phyloP scores from a whole-genome alignment of 192 early-diverging fungal genomes.

The Backusella parvicylindrica region DNA sequence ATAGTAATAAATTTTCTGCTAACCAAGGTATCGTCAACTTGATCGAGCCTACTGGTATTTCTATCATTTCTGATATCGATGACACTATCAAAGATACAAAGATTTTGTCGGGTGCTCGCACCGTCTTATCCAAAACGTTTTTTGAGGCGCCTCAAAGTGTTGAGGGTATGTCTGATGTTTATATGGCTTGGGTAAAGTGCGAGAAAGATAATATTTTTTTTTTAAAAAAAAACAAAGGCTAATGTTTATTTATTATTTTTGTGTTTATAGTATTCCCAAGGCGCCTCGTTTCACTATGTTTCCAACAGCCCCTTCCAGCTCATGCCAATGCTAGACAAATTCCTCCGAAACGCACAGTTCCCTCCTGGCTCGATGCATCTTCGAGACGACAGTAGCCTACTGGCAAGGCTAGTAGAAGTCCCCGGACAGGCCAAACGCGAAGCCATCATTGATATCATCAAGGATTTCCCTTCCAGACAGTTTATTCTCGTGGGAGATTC shows the following conservation, averaged over 20 bases:
- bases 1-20: not conserved
- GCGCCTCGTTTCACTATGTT: conserved; percentile 81
- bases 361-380: conserved; percentile 74
- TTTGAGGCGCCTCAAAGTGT: conserved; percentile 48
- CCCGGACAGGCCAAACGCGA: conserved; percentile 48
- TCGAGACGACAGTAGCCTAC: conserved; percentile 60
- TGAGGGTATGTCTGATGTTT: conserved; percentile 45
- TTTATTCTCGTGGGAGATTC: conserved; percentile 86
- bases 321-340: conserved; percentile 60
- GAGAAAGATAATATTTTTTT: no score
- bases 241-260: not conserved
- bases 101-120: conserved; percentile 61
- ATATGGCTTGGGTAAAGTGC: conserved; percentile 41
- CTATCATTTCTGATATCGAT: not conserved
- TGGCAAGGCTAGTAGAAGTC: conserved; percentile 44
- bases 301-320: conserved; percentile 84
- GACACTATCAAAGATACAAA: conserved; percentile 74
- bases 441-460: conserved; percentile 45
- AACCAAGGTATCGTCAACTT: not conserved
- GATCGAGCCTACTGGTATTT: not conserved
- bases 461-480: conserved; percentile 67
- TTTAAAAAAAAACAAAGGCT: not conserved
- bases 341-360: conserved; percentile 63
- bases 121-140: conserved; percentile 60
- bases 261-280: conserved; percentile 48